Evolutionary conservation across 768 basidiomycete genomes (phyloP).

Genomic region (Xerocomellus dryophilus): DNA sequence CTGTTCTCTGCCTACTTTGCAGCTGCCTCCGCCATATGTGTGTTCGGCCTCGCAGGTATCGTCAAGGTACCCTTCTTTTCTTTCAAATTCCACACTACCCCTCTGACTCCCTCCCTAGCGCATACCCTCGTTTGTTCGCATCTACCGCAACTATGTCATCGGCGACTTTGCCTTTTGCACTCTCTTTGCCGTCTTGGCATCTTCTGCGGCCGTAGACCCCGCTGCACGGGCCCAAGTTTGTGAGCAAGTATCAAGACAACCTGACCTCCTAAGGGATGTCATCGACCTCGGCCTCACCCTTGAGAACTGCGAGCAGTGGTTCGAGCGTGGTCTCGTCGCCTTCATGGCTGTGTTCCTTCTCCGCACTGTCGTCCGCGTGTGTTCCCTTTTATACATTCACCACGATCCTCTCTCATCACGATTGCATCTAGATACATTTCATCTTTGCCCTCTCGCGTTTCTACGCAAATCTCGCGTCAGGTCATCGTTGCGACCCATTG

Average conservation of each 20-base stretch:
- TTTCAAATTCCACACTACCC: background rate
- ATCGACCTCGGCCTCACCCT: conserved; percentile 69
- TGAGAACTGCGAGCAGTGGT: conserved; percentile 80
- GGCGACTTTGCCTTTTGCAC: conserved; percentile 74
- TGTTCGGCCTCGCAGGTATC: conserved; percentile 67
- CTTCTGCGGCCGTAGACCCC: conserved; percentile 56
- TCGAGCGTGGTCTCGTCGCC: conserved; percentile 61
- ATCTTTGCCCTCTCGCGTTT: conserved; percentile 68
- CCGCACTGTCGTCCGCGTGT: conserved; percentile 63
- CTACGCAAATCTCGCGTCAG: conserved; percentile 54
- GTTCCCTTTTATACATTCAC: conserved; percentile 23
- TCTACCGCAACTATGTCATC: conserved; percentile 80
- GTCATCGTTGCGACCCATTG: conserved; percentile 19
- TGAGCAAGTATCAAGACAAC: conserved; percentile 71
- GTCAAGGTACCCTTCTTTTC: conserved; percentile 49
- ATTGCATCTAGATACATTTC: conserved; percentile 59
- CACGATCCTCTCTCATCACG: background rate
- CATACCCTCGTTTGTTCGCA: conserved; percentile 62
- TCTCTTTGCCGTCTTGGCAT: conserved; percentile 52
- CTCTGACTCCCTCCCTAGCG: conserved; percentile 39
- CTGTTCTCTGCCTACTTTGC: conserved; percentile 66
- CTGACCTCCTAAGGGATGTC: conserved; percentile 69
- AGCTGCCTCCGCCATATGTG: conserved; percentile 59
- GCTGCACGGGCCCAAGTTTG: conserved; percentile 60
- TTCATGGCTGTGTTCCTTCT: conserved; percentile 58